Evolutionary conservation across 2,329 filamentous ascomycete genomes (phyloP).

Genomic region (Chalaropsis ovoidea): DNA sequence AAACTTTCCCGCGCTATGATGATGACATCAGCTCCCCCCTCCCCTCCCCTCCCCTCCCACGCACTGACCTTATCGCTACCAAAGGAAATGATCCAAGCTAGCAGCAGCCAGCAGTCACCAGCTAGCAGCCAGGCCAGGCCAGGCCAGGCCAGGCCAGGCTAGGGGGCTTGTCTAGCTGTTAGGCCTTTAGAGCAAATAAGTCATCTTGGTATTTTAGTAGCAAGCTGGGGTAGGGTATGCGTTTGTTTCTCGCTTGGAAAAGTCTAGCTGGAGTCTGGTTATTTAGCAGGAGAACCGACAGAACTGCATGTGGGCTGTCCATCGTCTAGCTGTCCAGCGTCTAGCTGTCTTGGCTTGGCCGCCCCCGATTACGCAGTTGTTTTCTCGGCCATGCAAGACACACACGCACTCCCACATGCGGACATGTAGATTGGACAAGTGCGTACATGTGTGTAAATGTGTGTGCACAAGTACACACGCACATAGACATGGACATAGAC

Average conservation of each 20-base stretch:
- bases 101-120: no score
- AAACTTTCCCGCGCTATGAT: no score
- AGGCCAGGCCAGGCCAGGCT: background rate
- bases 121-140: background rate
- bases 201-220: background rate
- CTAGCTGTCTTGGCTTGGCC: background rate
- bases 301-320: no score
- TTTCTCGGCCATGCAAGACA: conserved; percentile 3
- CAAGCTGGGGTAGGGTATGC: background rate
- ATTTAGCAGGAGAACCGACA: no score
- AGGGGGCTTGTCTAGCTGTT: background rate
- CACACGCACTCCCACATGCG: background rate
- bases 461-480: background rate
- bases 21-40: background rate
- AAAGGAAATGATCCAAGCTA: background rate
- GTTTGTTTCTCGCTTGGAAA: no score
- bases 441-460: no score
- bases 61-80: conserved; percentile 7
- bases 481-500: background rate
- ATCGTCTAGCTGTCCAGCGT: no score
- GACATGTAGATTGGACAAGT: no score
- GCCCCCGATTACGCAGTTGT: background rate
- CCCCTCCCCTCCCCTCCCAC: background rate
- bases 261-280: no score
- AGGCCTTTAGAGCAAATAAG: background rate